Conservation (phyloP, 73 alveolate species). For the Stentor roeselii region DNA sequence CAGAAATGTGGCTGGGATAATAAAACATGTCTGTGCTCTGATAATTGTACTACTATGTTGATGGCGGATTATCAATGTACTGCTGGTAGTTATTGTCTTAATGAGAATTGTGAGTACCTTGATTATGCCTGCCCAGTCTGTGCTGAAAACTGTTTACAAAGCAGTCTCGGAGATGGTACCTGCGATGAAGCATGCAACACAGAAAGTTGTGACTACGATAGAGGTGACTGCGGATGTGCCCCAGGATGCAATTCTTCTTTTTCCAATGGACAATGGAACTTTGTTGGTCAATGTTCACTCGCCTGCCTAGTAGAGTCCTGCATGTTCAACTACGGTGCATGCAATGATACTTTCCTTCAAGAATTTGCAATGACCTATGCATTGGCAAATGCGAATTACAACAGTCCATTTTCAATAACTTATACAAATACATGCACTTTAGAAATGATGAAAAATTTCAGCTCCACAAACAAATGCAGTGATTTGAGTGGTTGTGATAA, state of each 20-base stretch:
- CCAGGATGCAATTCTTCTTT: neutral
- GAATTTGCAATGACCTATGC: too few species aligned
- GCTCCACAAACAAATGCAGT: too few species aligned
- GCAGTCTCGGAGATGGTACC: neutral
- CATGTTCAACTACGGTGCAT: neutral
- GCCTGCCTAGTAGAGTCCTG: neutral
- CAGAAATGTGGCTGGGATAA: neutral
- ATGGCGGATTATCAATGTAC: neutral
- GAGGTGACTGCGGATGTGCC: constrained; percentile 6
- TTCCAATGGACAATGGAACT: neutral
- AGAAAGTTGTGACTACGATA: constrained; percentile 1
- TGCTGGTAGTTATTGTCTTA: neutral
- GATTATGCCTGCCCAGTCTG: neutral
- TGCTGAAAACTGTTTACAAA: neutral
- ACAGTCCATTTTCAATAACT: too few species aligned
- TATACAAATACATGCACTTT: too few species aligned
- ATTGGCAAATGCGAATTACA: too few species aligned
- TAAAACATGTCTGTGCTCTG: neutral
- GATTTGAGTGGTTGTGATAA: too few species aligned
- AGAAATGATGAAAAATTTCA: too few species aligned
- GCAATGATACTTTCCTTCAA: too few species aligned
- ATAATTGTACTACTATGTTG: neutral
- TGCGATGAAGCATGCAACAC: constrained; percentile 7
- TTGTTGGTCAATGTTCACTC: neutral
- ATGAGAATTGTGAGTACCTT: neutral